phyloP scores from a whole-genome alignment of 2,329 filamentous ascomycete species.

The Trichoderma atroviride region DNA sequence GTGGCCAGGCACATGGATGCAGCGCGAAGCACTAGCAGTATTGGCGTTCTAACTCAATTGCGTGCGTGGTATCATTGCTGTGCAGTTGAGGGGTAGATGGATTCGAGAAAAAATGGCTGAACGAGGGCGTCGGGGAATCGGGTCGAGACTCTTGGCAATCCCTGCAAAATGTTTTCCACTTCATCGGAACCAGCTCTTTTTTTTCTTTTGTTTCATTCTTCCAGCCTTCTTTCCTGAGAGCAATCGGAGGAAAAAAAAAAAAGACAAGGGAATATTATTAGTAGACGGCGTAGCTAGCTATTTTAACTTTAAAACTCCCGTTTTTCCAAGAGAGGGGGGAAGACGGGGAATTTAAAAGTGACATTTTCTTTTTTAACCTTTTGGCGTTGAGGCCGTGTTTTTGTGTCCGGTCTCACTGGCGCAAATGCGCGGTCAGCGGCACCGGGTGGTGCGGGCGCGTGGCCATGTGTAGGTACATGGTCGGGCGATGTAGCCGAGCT shows the following conservation, averaged over 20 bases:
- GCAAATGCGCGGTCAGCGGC: slow-evolving; percentile 14
- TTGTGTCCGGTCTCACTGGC: slow-evolving; percentile 9
- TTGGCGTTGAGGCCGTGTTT: background rate
- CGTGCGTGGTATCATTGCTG: background rate
- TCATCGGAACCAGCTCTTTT: background rate
- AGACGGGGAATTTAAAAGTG: background rate
- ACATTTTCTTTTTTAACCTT: background rate
- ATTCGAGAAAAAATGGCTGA: background rate
- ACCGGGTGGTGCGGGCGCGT: slow-evolving; percentile 8
- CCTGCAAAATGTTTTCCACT: background rate
- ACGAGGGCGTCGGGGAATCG: background rate
- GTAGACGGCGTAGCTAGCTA: background rate
- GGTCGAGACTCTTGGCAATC: background rate
- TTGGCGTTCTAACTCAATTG: background rate
- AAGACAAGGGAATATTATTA: background rate
- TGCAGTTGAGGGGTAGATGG: background rate
- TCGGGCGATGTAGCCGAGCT: slow-evolving; percentile 9
- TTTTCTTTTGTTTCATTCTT: background rate
- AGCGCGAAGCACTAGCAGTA: background rate
- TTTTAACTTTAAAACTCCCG: background rate
- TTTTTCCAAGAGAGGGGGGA: background rate
- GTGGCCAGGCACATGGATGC: background rate
- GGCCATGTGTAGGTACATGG: background rate
- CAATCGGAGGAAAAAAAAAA: background rate
- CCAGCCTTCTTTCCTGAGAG: background rate